These are phyloP conservation scores for Populus nigra DNA, from an alignment of 345 rosid species.

Conservation along the genomic window DNA sequence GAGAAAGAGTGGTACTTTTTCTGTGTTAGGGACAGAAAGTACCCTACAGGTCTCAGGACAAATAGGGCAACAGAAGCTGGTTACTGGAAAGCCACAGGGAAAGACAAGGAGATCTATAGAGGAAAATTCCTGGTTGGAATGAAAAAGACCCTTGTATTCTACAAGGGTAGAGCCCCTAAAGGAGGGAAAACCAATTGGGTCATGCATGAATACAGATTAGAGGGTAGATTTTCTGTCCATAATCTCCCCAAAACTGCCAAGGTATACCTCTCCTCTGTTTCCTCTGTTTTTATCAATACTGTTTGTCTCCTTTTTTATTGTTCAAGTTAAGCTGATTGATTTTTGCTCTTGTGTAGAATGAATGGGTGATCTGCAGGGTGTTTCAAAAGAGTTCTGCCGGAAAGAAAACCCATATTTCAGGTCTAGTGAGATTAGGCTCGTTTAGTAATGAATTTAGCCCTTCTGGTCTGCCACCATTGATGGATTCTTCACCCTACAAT, in stretches of 20 bases:
- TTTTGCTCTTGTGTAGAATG: slow-evolving; percentile 49
- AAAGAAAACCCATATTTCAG: slow-evolving; percentile 66
- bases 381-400: slow-evolving; percentile 73
- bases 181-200: slow-evolving; percentile 88
- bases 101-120: slow-evolving; percentile 74
- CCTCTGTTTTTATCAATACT: slow-evolving; percentile 19
- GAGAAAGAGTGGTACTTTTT: slow-evolving; percentile 96
- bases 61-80: slow-evolving; percentile 89
- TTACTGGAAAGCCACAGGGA: slow-evolving; percentile 96
- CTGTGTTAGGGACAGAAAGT: slow-evolving; percentile 83
- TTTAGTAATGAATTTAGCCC: slow-evolving; percentile 42
- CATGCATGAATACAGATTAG: slow-evolving; percentile 84
- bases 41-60: slow-evolving; percentile 85
- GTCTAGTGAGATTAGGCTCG: slow-evolving; percentile 33
- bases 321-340: not conserved
- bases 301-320: not conserved
- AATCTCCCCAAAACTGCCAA: slow-evolving; percentile 77
- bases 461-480: slow-evolving; percentile 60
- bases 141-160: slow-evolving; percentile 93
- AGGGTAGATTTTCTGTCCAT: slow-evolving; percentile 65
- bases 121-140: slow-evolving; percentile 80
- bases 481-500: slow-evolving; percentile 46
- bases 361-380: slow-evolving; percentile 91
- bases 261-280: slow-evolving; percentile 32
- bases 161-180: slow-evolving; percentile 88